A percentile compares a stretch with the other conserved stretches of the same genome.
These are phyloP conservation scores for Suhomyces bribrorum DNA, from an alignment of 1,139 yeast genomes.

Conservation along the genomic window DNA sequence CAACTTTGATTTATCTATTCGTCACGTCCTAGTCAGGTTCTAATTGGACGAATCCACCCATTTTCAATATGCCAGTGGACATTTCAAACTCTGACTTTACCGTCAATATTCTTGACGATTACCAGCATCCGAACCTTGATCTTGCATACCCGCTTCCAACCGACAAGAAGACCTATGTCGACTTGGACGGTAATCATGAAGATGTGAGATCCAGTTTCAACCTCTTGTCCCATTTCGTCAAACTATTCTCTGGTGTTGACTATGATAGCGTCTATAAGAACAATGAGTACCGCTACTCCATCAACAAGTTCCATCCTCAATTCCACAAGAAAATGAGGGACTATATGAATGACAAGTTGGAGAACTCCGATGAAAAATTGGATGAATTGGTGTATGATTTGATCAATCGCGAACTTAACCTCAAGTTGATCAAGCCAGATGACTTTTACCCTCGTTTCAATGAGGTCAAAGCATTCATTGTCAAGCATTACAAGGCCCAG, in stretches of 20 bases:
- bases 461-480: constrained; percentile 43
- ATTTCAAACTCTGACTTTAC: constrained; percentile 22
- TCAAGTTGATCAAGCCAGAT: constrained; percentile 40
- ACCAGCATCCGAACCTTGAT: constrained; percentile 32
- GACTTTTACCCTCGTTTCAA: constrained; percentile 37
- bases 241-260: constrained; percentile 27
- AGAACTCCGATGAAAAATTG: constrained; percentile 34
- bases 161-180: constrained; percentile 34
- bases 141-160: constrained; percentile 45
- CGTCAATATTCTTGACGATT: constrained; percentile 41
- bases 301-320: constrained; percentile 33
- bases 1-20: too few relatives aligned
- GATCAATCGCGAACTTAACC: constrained; percentile 41
- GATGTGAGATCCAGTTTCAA: constrained; percentile 25
- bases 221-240: constrained; percentile 34
- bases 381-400: constrained; percentile 42
- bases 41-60: too few relatives aligned
- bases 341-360: constrained; percentile 38
- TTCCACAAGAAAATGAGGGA: constrained; percentile 32
- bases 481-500: constrained; percentile 37
- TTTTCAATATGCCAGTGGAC: constrained; percentile 5
- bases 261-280: constrained; percentile 35
- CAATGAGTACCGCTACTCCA: constrained; percentile 38
- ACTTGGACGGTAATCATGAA: constrained; percentile 32
- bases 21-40: too few relatives aligned